Percentiles rank a stretch among this genome's conserved stretches.
Conservation (phyloP, 371 early-diverging fungal species). For the Massospora cicadina region DNA sequence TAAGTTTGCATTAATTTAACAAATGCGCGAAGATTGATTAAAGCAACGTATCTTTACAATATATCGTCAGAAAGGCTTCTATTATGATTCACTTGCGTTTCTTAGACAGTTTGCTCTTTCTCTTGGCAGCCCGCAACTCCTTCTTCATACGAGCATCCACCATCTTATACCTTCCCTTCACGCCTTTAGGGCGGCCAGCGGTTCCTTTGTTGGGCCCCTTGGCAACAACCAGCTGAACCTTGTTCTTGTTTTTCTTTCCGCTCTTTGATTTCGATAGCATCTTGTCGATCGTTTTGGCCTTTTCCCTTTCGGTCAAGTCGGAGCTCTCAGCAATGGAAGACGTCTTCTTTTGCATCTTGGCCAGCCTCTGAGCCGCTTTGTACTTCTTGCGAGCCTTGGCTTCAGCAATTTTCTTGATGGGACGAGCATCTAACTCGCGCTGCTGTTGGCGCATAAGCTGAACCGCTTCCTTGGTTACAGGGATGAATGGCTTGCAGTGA, state of each 20-base stretch:
- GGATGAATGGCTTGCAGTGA: constrained; percentile 72
- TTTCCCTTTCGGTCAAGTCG: constrained; percentile 78
- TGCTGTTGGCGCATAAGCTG: constrained; percentile 57
- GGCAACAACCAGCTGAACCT: constrained; percentile 80
- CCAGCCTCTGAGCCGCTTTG: constrained; percentile 43
- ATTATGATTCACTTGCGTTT: constrained; percentile 9
- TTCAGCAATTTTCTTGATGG: constrained; percentile 97
- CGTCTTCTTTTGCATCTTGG: constrained; percentile 77
- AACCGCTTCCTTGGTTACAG: constrained; percentile 91
- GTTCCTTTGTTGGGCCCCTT: constrained; percentile 62
- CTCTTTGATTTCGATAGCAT: constrained; percentile 34
- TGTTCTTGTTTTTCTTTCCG: constrained; percentile 54
- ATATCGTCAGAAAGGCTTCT: too few species aligned
- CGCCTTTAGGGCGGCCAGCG: constrained; percentile 89
- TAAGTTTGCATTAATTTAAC: too few species aligned
- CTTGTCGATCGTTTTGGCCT: constrained; percentile 62
- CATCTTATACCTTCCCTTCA: constrained; percentile 93
- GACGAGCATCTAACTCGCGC: constrained; percentile 79
- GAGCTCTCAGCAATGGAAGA: constrained; percentile 64
- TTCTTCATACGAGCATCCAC: constrained; percentile 88
- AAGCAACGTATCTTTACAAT: too few species aligned
- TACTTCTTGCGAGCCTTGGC: constrained; percentile 91
- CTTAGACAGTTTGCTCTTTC: constrained; percentile 34
- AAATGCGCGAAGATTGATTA: too few species aligned
- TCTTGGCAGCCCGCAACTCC: constrained; percentile 68